Evolutionary conservation across 768 basidiomycete genomes (phyloP).

Genomic region (Agrocybe chaxingu): DNA sequence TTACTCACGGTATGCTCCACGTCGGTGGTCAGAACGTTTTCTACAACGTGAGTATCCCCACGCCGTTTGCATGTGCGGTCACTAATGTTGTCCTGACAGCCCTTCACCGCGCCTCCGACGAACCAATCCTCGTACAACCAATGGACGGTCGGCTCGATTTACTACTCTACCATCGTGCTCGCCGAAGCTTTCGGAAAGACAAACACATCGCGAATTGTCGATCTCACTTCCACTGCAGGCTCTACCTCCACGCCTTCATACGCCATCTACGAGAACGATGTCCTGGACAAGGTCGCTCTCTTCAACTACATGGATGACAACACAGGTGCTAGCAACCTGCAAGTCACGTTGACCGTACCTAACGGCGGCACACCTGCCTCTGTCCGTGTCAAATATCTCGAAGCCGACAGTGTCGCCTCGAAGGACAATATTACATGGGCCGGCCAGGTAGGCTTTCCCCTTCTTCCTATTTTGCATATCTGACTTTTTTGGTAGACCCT

Average conservation of each 20-base stretch:
- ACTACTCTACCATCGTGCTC: constrained; percentile 69
- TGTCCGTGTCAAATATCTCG: constrained; percentile 59
- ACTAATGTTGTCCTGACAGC: constrained; percentile 38
- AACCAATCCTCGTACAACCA: constrained; percentile 55
- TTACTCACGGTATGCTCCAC: constrained; percentile 51
- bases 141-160: constrained; percentile 74
- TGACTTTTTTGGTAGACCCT: constrained; percentile 44
- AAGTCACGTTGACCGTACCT: constrained; percentile 46
- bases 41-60: constrained; percentile 52
- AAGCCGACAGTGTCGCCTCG: constrained; percentile 52
- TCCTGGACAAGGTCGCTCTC: constrained; percentile 57
- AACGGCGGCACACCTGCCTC: constrained; percentile 40
- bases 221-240: constrained; percentile 52
- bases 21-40: constrained; percentile 66
- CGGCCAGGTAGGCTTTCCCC: constrained; percentile 49
- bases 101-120: constrained; percentile 53
- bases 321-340: constrained; percentile 44
- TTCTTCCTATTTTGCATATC: background rate
- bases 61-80: background rate
- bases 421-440: constrained; percentile 76
- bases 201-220: constrained; percentile 63
- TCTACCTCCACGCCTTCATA: constrained; percentile 62
- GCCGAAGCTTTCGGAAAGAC: constrained; percentile 70
- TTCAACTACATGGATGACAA: constrained; percentile 72
- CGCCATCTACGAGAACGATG: constrained; percentile 71